Evolutionary conservation across 2,329 filamentous ascomycete genomes (phyloP), one percentile per base, ranked within the genome.

Genomic region (Dactylella cylindrospora): DNA sequence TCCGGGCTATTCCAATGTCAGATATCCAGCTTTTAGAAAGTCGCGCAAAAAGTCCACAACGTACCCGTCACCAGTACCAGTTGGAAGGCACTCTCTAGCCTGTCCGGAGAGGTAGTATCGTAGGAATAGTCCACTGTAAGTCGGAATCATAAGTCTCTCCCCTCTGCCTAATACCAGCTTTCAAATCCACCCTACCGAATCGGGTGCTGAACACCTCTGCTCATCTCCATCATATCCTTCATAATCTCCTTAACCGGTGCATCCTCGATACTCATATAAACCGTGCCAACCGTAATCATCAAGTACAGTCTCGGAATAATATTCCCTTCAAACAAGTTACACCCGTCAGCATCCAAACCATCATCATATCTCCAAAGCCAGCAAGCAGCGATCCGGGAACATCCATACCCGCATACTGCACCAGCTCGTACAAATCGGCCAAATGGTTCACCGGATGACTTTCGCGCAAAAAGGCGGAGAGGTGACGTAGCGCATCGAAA

Each of bases 181-280:
- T 17, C 39, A 19, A 40, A 29, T 8, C 9, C 15, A 20, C n/a
- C 36, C 20, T 66, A 70, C 68, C 93, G 88, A 65, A 96, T 90
- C 12, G 93, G 93, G 74, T 98, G 93, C 71, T 98, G 93, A 17
- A 98, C 90, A 53, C 93, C 93, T 66, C 93, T 83, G 75, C 90
- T 97, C 93, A 98, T 98, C 75, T 98, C 93, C 93, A 98, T 98
- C 93, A 98, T 98, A 74, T 98, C 93, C 76, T 98, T 98, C 93
- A 98, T 98, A 65, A 98, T 89, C 77, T 98, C 93, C 76, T 98
- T 98, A 68, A 98, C 93, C 0, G 93, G 93, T 57, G 94, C 93
- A 79, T 97, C 93, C 70, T 93, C 87, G 71, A 98, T 94, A 20
- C 88, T 85, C 93, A 98, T 98, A 78, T 98, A 98, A 41, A 95